Conservation (phyloP, 495 filamentous ascomycete genomes). For the Pseudotulostoma volvatum region DNA sequence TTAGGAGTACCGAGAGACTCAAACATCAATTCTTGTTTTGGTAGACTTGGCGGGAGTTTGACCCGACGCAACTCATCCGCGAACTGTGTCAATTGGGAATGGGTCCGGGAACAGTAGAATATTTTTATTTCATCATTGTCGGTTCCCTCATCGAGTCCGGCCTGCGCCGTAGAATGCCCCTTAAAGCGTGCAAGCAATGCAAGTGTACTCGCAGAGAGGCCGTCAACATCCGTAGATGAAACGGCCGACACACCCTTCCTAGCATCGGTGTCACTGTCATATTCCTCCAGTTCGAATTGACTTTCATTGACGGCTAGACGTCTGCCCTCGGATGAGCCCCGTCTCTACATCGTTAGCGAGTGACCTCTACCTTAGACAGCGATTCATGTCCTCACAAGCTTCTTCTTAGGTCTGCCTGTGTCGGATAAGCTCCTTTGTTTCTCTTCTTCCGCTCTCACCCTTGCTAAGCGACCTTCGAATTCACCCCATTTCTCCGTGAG, state of each 20-base stretch:
- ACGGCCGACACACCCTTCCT: constrained; percentile 9
- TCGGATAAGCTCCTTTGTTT: constrained; percentile 34
- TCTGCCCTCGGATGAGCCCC: not conserved
- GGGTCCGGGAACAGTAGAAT: constrained; percentile 87
- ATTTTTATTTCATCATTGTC: constrained; percentile 50
- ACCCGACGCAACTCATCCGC: constrained; percentile 80
- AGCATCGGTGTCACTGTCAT: constrained; percentile 49
- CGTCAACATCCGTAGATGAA: constrained; percentile 12
- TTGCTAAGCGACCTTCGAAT: constrained; percentile 51
- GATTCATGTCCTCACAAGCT: constrained; percentile 27
- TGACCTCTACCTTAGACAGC: too few species aligned
- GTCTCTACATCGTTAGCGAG: constrained; percentile 1
- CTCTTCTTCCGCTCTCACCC: constrained; percentile 53
- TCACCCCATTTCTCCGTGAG: constrained; percentile 49
- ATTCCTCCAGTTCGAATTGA: constrained; percentile 64
- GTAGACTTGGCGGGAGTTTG: constrained; percentile 46
- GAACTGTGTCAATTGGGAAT: constrained; percentile 90
- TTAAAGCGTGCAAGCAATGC: constrained; percentile 25
- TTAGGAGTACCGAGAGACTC: constrained; percentile 7
- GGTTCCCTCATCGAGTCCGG: constrained; percentile 24
- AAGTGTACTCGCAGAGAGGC: constrained; percentile 26
- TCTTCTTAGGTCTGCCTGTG: constrained; percentile 31
- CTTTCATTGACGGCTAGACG: constrained; percentile 34
- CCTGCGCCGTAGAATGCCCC: constrained; percentile 15
- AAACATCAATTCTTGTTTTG: constrained; percentile 5